These are phyloP conservation scores for Pelargonium fulgidum DNA, from an alignment of 441 rosid species.

Conservation along the genomic window DNA sequence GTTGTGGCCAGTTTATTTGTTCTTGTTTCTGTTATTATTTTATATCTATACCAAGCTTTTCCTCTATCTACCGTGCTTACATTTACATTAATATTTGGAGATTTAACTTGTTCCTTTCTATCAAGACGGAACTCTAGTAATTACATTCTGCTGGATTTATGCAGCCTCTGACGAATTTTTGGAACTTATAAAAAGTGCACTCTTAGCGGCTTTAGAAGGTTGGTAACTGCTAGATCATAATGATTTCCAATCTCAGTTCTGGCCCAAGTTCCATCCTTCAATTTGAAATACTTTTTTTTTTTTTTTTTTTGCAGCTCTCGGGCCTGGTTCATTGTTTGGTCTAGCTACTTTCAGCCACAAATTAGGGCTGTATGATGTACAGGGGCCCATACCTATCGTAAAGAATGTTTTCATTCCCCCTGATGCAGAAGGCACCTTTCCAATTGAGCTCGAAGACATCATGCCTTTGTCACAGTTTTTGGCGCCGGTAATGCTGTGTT, in stretches of 20 bases:
- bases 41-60: neutral
- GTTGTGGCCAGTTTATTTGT: neutral
- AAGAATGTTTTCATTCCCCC: conserved; percentile 81
- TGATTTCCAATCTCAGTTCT: conserved; percentile 15
- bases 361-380: conserved; percentile 88
- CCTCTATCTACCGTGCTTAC: neutral
- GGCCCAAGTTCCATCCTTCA: conserved; percentile 6
- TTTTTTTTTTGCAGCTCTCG: conserved; percentile 52
- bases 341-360: conserved; percentile 91
- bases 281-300: neutral
- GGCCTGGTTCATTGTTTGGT: conserved; percentile 81
- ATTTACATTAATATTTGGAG: neutral
- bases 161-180: conserved; percentile 94
- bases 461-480: conserved; percentile 85
- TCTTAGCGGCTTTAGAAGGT: conserved; percentile 94
- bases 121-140: neutral
- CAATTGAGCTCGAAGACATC: conserved; percentile 80
- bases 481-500: conserved; percentile 62
- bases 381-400: conserved; percentile 83
- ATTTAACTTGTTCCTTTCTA: neutral
- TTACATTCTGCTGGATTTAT: conserved; percentile 16
- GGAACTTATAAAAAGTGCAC: conserved; percentile 89
- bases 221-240: conserved; percentile 16
- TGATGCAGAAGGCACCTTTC: conserved; percentile 56
- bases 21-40: neutral